Percentiles rank a stretch among this genome's conserved stretches.
Evolutionary conservation across 129 eudicot genomes (phyloP).

Genomic region (Lactuca sativa): DNA sequence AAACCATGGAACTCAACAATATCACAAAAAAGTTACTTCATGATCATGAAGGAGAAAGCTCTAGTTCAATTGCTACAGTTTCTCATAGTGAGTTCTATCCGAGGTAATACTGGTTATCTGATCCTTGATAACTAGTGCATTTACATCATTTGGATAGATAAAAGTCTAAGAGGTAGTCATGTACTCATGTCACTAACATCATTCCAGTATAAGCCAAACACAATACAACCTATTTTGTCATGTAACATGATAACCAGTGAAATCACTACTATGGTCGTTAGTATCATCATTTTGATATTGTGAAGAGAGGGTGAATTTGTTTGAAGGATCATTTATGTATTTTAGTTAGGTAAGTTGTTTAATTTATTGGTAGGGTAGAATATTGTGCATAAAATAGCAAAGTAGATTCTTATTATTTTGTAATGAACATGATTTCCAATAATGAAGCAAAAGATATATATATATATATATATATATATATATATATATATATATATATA

Average conservation of each 20-base stretch:
- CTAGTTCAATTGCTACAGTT: constrained; percentile 52
- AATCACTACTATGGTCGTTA: too few relatives aligned
- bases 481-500: too few relatives aligned
- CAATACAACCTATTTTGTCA: too few relatives aligned
- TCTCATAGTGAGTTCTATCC: constrained; percentile 54
- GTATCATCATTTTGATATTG: too few relatives aligned
- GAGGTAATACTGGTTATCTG: constrained; percentile 34
- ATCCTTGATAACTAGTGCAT: not conserved
- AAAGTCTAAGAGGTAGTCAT: too few relatives aligned
- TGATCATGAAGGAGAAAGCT: constrained; percentile 16
- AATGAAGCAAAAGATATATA: not conserved
- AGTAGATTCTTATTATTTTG: not conserved
- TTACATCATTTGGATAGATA: not conserved
- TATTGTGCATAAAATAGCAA: constrained; percentile 8
- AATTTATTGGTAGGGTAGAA: not conserved
- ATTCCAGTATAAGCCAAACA: too few relatives aligned
- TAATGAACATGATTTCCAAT: not conserved
- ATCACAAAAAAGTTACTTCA: constrained; percentile 27
- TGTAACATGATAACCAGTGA: too few relatives aligned
- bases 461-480: too few relatives aligned
- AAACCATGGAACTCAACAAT: constrained; percentile 56
- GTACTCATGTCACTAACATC: too few relatives aligned
- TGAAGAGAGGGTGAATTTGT: too few relatives aligned
- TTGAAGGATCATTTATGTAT: not conserved
- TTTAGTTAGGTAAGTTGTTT: not conserved